Evolutionary conservation across 371 early-diverging fungal species (phyloP).

Genomic region (Mucor saturninus): DNA sequence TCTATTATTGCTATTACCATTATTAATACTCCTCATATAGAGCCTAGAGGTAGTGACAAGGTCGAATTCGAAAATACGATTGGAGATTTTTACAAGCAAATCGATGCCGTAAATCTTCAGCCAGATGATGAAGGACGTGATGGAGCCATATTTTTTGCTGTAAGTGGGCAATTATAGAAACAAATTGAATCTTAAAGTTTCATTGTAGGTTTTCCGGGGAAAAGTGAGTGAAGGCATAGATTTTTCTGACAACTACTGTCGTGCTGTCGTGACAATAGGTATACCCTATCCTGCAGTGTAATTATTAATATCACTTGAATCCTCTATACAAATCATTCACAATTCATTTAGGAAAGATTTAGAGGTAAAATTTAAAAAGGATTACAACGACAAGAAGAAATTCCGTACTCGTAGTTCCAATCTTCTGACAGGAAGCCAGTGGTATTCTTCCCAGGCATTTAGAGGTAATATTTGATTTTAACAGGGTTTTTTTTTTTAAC

Average conservation of each 20-base stretch:
- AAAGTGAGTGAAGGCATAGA: constrained; percentile 97
- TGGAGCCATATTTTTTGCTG: constrained; percentile 70
- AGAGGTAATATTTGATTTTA: constrained; percentile 32
- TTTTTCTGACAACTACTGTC: constrained; percentile 85
- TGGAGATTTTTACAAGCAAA: constrained; percentile 47
- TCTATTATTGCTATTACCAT: too few species aligned
- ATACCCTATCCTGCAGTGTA: constrained; percentile 81
- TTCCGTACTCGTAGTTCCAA: background rate
- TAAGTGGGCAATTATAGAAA: constrained; percentile 29
- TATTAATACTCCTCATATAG: too few species aligned
- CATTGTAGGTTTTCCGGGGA: constrained; percentile 72
- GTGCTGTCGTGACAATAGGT: constrained; percentile 91
- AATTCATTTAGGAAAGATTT: constrained; percentile 31
- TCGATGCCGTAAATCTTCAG: constrained; percentile 24
- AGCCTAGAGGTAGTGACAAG: constrained; percentile 54
- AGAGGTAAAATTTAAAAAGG: constrained; percentile 43
- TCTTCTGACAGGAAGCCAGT: constrained; percentile 32
- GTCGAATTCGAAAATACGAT: constrained; percentile 60
- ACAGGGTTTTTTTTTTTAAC: too few species aligned
- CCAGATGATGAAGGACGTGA: constrained; percentile 23
- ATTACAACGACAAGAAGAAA: constrained; percentile 41
- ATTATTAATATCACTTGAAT: too few species aligned
- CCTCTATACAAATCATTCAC: too few species aligned
- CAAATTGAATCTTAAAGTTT: background rate
- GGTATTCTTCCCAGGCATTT: constrained; percentile 86